Base-by-base conservation (phyloP, 129 eudicot species). In the Flaveria trinervia region DNA sequence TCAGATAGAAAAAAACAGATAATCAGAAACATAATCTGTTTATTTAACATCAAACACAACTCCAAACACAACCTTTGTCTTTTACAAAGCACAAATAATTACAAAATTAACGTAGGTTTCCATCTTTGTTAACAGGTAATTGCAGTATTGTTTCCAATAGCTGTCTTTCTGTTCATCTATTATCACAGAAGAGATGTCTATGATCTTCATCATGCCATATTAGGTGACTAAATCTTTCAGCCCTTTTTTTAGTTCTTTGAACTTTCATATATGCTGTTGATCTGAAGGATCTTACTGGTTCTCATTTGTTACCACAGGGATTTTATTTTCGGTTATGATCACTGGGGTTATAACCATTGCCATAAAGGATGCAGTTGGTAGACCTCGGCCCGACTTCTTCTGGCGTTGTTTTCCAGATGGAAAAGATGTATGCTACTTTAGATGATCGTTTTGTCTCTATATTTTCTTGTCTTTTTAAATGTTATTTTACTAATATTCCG, bases 391-490 rank as follows among this genome's bases (percentile, higher is more conserved):
- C 0, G 85, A 86, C 62, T 86, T 86, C 72, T 86, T 86, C 75
- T 83, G 89, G 89, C 89, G 87, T 18, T 86, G 89, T 75, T 86
- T 86, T 65, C 89, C 89, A 9, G 79, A 83, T 69, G 89, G 89
- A 51, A 80, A 59, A 69, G 89, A 79, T 45, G 89, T 86, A 74
- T 17, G 85, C n/a, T 28, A 65, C 22, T 39, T 48, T 61, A 41
- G 16, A 62, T 64, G 46, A 64, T 64, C 43, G 28, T 74, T 64
- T 16, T 17, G 7, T 78, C 28, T n/a, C 25, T 3, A 20, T 22
- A 36, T 25, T 62, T 44, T 1, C 28, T 25, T n/a, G n/a, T 48
- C 26, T 60, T 48, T 36, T 18, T 13, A 13, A 26, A 33, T 56
- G 76, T 33, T 57, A 0, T 25, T 64, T 64, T 64, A 30, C 44